These are phyloP conservation scores for Penicillium psychrofluorescens DNA, from an alignment of 495 filamentous ascomycete genomes.

Conservation along the genomic window DNA sequence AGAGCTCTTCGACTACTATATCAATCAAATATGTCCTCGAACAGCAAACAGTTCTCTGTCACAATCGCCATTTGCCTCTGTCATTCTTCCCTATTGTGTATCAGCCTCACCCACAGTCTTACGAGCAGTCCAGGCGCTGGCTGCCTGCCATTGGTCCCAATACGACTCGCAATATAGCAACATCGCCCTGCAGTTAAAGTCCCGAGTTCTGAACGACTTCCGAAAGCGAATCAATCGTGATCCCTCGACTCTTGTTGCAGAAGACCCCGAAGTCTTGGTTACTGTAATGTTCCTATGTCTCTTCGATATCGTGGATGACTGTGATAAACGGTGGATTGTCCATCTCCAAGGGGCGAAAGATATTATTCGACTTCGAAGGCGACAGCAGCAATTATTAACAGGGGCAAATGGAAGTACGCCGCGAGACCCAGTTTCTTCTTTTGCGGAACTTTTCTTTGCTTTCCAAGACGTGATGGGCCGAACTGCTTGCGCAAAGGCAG, in stretches of 20 bases:
- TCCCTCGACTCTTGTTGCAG: neutral
- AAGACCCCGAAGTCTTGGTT: conserved; percentile 12
- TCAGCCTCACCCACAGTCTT: neutral
- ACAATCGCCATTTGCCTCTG: conserved; percentile 8
- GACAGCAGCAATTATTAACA: neutral
- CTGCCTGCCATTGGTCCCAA: conserved; percentile 10
- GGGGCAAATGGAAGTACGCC: no score
- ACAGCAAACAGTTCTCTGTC: neutral
- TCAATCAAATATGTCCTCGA: conserved; percentile 6
- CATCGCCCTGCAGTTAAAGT: conserved; percentile 3
- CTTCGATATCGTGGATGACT: conserved; percentile 16
- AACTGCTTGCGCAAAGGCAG: conserved; percentile 16
- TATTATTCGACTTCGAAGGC: conserved; percentile 11
- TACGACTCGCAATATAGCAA: conserved; percentile 2
- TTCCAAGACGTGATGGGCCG: conserved; percentile 21
- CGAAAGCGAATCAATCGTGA: no score
- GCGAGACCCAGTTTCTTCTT: neutral
- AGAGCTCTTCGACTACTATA: conserved; percentile 5
- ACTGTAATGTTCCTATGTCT: conserved; percentile 17
- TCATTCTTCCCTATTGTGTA: conserved; percentile 6
- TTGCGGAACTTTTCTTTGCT: conserved; percentile 14
- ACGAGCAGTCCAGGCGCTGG: conserved; percentile 6
- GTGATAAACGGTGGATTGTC: conserved; percentile 15
- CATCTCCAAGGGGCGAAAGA: conserved; percentile 17
- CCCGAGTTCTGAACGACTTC: neutral